Evolutionary conservation across 106 monocot genomes (phyloP), one percentile per base, ranked within the genome.

Genomic region (Hemerocallis citrina): DNA sequence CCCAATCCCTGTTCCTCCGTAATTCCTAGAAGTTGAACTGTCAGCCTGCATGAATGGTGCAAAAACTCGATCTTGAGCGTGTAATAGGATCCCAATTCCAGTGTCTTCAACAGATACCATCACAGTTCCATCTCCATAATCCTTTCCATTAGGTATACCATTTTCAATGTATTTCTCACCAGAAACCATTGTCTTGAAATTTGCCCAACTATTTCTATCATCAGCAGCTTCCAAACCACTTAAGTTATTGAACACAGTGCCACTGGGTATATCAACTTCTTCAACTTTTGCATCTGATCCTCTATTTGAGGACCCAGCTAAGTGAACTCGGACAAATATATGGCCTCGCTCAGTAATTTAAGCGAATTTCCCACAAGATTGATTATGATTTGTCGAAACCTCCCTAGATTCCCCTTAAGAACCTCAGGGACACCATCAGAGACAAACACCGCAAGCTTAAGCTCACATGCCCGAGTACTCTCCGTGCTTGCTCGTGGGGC

Each of bases 41-140:
- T 98, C 96, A 34, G 79, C 96, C 59, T 91, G 96, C 96, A 98
- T 98, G 55, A 98, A 98, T 20, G 96, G 96, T 15, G 88, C 88
- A 61, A 98, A 98, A 34, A 98, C 86, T 8, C 91, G 71, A 61
- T 84, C 73, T 47, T 98, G 96, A 10, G 96, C 96, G 60, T 88
- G 70, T 22, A 85, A 58, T 16, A 88, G 96, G 62, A 98, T 98
- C 14, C 96, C 96, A 12, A 85, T 77, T 30, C 96, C 96, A 48
- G 91, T 98, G 63, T 98, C 96, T 46, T 98, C 96, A 11, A 98
- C 87, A n/a, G 71, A 82, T 35, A 92, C 81, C 35, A 82, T 62
- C 16, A 98, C 50, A 15, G 84, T 82, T 25, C 91, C 84, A 37
- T 56, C 49, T 6, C 79, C 70, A 46, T 70, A 60, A 57, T 49